Evolutionary conservation across 2,329 filamentous ascomycete species (phyloP).

Genomic region (Arthrobotrys conoides): DNA sequence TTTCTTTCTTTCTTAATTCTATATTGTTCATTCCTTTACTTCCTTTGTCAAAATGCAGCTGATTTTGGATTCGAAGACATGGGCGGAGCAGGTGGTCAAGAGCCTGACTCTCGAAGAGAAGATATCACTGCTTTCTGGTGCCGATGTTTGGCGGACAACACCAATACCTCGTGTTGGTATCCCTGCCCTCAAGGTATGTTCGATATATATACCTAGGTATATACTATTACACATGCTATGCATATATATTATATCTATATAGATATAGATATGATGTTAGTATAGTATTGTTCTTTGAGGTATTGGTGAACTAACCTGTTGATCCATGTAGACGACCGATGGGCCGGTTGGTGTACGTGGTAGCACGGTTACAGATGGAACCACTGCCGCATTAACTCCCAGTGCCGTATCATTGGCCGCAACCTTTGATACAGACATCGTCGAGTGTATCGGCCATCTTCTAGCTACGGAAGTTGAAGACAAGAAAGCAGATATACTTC

Average conservation of each 20-base stretch:
- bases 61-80: conserved; percentile 64
- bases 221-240: neutral
- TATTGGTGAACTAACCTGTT: conserved; percentile 15
- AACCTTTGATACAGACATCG: conserved; percentile 65
- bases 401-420: conserved; percentile 64
- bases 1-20: conserved; percentile 10
- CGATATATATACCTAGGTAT: neutral
- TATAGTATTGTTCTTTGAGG: neutral
- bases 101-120: conserved; percentile 65
- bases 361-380: conserved; percentile 64
- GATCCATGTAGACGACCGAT: conserved; percentile 63
- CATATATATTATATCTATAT: no score
- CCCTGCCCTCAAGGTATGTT: conserved; percentile 64
- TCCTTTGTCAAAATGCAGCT: conserved; percentile 62
- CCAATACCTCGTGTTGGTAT: conserved; percentile 64
- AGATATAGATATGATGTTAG: no score
- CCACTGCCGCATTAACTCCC: conserved; percentile 65
- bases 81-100: conserved; percentile 63
- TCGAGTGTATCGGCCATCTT: conserved; percentile 63
- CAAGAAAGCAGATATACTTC: conserved; percentile 65
- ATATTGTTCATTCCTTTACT: conserved; percentile 54
- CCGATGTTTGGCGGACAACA: conserved; percentile 64
- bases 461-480: conserved; percentile 64
- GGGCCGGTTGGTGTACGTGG: conserved; percentile 65
- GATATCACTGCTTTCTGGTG: conserved; percentile 64